Evolutionary conservation across 208 protist genomes (phyloP).

Genomic region (Balamuthia mandrillaris): DNA sequence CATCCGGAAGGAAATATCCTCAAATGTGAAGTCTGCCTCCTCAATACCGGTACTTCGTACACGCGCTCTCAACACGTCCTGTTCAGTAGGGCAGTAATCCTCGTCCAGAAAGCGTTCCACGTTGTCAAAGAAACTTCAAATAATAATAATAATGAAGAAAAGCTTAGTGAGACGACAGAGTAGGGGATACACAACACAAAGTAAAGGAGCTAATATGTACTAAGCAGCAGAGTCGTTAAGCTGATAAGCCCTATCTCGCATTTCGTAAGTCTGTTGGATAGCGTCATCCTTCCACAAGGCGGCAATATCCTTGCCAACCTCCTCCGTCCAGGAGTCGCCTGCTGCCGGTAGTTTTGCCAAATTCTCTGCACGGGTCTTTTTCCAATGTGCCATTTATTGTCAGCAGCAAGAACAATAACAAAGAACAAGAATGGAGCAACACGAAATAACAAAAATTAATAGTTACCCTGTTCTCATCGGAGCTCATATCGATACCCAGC

Average conservation of each 20-base stretch:
- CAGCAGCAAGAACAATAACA: not conserved
- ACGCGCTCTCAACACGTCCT: slow-evolving; percentile 76
- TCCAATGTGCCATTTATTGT: not conserved
- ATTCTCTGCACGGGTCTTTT: not conserved
- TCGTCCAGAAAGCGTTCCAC: slow-evolving; percentile 58
- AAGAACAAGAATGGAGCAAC: not conserved
- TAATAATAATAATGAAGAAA: not conserved
- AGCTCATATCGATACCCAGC: slow-evolving; percentile 19
- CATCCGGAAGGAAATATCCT: slow-evolving; percentile 64
- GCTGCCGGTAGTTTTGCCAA: slow-evolving; percentile 2
- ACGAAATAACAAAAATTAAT: not conserved
- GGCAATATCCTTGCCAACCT: slow-evolving; percentile 46
- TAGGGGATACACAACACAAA: not conserved
- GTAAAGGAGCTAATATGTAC: not conserved
- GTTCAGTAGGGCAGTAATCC: slow-evolving; percentile 68
- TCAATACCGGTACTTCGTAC: slow-evolving; percentile 82
- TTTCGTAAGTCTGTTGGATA: slow-evolving; percentile 53
- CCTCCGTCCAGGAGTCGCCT: not conserved
- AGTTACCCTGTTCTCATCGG: not conserved
- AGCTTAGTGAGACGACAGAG: no score
- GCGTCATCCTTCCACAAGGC: slow-evolving; percentile 60
- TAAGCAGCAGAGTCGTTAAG: slow-evolving; percentile 68
- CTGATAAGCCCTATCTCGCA: slow-evolving; percentile 60
- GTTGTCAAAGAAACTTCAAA: slow-evolving; percentile 64
- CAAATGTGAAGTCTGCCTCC: slow-evolving; percentile 73